Conservation (phyloP, 192 early-diverging fungal genomes). For the Mortierella hygrophila region DNA sequence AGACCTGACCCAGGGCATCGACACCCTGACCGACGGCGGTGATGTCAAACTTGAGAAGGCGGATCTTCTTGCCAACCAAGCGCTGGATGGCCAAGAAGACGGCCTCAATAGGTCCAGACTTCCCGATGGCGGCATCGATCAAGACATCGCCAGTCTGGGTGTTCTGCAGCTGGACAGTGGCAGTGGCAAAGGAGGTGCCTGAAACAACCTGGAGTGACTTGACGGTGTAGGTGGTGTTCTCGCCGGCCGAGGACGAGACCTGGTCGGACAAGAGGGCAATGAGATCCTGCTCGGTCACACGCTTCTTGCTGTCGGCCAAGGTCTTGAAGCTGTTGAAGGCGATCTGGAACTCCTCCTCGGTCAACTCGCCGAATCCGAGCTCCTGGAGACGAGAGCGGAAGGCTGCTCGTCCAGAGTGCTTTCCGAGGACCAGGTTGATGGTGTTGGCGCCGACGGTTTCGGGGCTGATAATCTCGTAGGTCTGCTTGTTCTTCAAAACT, state of each 20-base stretch:
- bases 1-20: slow-evolving; percentile 90
- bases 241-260: slow-evolving; percentile 56
- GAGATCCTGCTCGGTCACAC: slow-evolving; percentile 91
- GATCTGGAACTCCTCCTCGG: slow-evolving; percentile 73
- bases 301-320: slow-evolving; percentile 93
- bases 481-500: slow-evolving; percentile 94
- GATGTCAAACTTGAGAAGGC: slow-evolving; percentile 89
- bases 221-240: slow-evolving; percentile 72
- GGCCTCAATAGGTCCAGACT: slow-evolving; percentile 90
- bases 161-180: slow-evolving; percentile 84
- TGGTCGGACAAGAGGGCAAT: slow-evolving; percentile 88
- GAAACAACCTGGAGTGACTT: slow-evolving; percentile 84
- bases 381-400: slow-evolving; percentile 85
- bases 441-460: slow-evolving; percentile 92
- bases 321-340: slow-evolving; percentile 93
- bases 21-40: slow-evolving; percentile 88
- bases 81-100: slow-evolving; percentile 93
- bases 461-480: slow-evolving; percentile 97
- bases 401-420: slow-evolving; percentile 96
- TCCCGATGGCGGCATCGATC: slow-evolving; percentile 84
- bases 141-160: slow-evolving; percentile 56
- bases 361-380: slow-evolving; percentile 78
- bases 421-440: slow-evolving; percentile 90
- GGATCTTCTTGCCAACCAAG: slow-evolving; percentile 76
- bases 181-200: slow-evolving; percentile 81